Evolutionary conservation across 768 basidiomycete species (phyloP).

Genomic region (Epithele typhae): DNA sequence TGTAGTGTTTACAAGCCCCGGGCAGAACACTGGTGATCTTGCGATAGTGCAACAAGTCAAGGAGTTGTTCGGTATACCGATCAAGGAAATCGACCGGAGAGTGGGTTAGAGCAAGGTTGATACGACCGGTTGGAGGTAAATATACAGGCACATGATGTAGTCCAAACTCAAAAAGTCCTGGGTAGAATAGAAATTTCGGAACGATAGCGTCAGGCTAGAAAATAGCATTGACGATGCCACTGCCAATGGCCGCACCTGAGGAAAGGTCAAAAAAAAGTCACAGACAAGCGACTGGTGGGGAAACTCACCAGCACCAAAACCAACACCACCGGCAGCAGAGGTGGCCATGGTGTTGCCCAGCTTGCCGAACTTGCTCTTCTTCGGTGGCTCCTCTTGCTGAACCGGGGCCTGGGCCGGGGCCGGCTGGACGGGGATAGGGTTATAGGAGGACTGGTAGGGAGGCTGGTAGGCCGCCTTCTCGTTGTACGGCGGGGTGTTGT

Average conservation of each 20-base stretch:
- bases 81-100: constrained; percentile 5
- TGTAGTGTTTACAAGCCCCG: neutral
- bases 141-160: no score
- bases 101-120: no score
- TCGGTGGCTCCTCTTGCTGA: constrained; percentile 37
- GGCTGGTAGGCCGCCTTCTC: constrained; percentile 27
- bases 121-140: no score
- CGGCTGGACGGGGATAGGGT: constrained; percentile 14
- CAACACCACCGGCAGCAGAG: constrained; percentile 57
- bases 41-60: constrained; percentile 51
- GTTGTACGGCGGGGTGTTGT: constrained; percentile 23
- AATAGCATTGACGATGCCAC: constrained; percentile 45
- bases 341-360: constrained; percentile 50
- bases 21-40: constrained; percentile 47
- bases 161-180: no score
- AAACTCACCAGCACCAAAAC: constrained; percentile 67
- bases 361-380: constrained; percentile 56
- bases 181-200: no score
- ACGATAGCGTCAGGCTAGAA: constrained; percentile 26
- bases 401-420: constrained; percentile 35
- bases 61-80: constrained; percentile 32
- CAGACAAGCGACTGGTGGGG: neutral
- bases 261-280: neutral
- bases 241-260: constrained; percentile 47
- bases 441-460: constrained; percentile 9